Conservation (phyloP, 73 alveolate genomes). For the Uronychia setigera region DNA sequence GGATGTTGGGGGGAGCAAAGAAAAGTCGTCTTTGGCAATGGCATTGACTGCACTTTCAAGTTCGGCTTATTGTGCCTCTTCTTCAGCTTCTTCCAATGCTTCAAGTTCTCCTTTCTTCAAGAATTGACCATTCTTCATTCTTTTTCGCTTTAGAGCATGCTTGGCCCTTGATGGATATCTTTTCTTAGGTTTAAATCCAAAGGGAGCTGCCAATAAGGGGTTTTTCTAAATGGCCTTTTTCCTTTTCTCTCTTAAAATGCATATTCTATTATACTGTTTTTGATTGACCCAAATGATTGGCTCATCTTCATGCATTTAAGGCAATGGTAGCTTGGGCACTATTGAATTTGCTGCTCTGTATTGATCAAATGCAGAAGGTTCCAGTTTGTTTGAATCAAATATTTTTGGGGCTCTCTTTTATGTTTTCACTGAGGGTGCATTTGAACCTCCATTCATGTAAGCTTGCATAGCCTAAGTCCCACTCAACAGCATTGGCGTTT, state of each 20-base stretch:
- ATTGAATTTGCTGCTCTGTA: not conserved
- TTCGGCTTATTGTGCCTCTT: not conserved
- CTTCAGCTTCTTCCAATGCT: too few relatives aligned
- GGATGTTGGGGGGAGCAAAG: too few relatives aligned
- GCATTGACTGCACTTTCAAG: not conserved
- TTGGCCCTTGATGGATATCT: conserved; percentile 11
- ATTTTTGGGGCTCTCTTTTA: not conserved
- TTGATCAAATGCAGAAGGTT: not conserved
- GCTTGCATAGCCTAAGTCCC: not conserved
- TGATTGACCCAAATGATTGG: conserved; percentile 22
- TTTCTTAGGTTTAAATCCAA: not conserved
- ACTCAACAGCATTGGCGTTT: not conserved
- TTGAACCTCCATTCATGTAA: not conserved
- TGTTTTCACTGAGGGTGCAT: too few relatives aligned
- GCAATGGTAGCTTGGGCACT: conserved; percentile 19
- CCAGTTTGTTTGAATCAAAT: not conserved
- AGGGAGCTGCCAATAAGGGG: not conserved
- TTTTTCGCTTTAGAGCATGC: conserved; percentile 21
- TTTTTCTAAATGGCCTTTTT: not conserved
- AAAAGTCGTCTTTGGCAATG: not conserved
- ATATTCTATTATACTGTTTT: conserved; percentile 21
- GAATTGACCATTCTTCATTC: conserved; percentile 22
- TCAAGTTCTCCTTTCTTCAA: conserved; percentile 2
- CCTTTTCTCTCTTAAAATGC: conserved; percentile 20
- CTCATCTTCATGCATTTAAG: conserved; percentile 6